These are phyloP conservation scores for Brasilioporus rufonigricans DNA, from an alignment of 768 basidiomycete species.

Conservation along the genomic window DNA sequence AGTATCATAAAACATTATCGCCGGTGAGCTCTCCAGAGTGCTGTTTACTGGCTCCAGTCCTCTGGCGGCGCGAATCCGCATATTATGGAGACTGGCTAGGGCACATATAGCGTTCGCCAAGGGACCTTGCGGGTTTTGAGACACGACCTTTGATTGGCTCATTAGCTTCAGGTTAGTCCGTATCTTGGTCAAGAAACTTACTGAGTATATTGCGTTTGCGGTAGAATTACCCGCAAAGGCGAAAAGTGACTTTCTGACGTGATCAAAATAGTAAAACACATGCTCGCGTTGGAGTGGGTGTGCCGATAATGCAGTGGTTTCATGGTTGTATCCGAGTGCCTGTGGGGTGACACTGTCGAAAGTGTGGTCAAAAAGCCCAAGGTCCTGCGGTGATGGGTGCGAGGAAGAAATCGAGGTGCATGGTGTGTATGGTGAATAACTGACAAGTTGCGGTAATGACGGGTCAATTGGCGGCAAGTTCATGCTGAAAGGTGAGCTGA, in stretches of 20 bases:
- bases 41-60: constrained; percentile 56
- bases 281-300: constrained; percentile 54
- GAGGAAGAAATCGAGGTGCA: constrained; percentile 33
- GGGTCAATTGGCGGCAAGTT: constrained; percentile 28
- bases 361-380: constrained; percentile 30
- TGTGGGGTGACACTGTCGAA: constrained; percentile 36
- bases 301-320: constrained; percentile 26
- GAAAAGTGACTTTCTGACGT: constrained; percentile 65
- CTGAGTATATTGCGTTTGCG: constrained; percentile 63
- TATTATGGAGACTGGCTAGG: constrained; percentile 69
- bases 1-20: constrained; percentile 65
- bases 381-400: constrained; percentile 34
- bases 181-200: constrained; percentile 34
- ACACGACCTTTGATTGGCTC: constrained; percentile 39
- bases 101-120: constrained; percentile 74
- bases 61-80: constrained; percentile 56
- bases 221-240: constrained; percentile 61
- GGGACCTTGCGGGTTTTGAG: constrained; percentile 65
- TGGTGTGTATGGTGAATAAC: constrained; percentile 35
- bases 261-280: constrained; percentile 72
- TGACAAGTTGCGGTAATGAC: constrained; percentile 26
- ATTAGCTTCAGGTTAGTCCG: constrained; percentile 17
- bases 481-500: constrained; percentile 32
- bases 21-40: constrained; percentile 54
- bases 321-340: constrained; percentile 28